Base-by-base conservation (phyloP, 441 rosid genomes). In the Pelargonium fulgidum region DNA sequence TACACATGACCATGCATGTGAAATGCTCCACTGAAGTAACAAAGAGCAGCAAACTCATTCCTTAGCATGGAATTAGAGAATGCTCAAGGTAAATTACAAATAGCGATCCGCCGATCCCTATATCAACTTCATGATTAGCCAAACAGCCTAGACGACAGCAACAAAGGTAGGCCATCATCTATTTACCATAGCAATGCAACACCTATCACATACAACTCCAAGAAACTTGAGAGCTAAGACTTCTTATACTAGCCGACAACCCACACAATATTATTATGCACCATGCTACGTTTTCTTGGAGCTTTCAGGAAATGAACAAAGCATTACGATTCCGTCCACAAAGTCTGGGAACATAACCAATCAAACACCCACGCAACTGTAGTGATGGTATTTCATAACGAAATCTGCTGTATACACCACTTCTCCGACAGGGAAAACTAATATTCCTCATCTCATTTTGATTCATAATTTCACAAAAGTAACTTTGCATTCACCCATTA, bases 401-500 rank as follows among this genome's bases (percentile, higher is more conserved):
- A 52, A 17, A 16, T 54, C 17, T 16, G 10, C 0, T 54, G 8
- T 36, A 36, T 4, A 4, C 7, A 36, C 41, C 41, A 36, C 6
- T 4, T 36, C 41, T 36, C 5, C 41, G 6, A 36, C 1, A 8
- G 41, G 41, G 0, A 36, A 36, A 36, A 36, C 41, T 36, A 36
- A 4, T 36, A 4, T 5, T 36, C 8, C 41, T 36, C 41, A 36
- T 36, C 41, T 4, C 6, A 36, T 36, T 36, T 36, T 36, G 39
- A 33, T 33, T 33, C 4, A 36, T 36, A 36, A 36, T 5, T 36
- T 36, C 41, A 36, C 41, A 5, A 36, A 36, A 48, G n/a, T 48
- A 48, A 48, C 24, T 36, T 36, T 54, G 24, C 61, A 17, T 17
- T 19, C 42, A 17, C 20, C 65, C 42, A 56, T 64, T 54, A 74